Conservation (phyloP, 1,139 yeast species). For the Yarrowia galli region DNA sequence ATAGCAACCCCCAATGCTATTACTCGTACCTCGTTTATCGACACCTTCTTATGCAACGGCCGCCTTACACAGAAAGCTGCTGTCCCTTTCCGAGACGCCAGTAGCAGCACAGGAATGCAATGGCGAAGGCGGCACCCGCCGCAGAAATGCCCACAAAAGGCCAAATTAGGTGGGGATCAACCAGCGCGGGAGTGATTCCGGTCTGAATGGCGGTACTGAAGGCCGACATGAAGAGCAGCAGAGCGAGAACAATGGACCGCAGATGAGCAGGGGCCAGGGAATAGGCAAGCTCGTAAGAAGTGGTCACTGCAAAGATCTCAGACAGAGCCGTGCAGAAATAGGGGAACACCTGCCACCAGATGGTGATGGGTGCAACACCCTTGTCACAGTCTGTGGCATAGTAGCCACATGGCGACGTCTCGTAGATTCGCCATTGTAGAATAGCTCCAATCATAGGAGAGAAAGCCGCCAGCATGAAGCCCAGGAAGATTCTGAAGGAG, state of each 20-base stretch:
- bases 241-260: conserved; percentile 73
- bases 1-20: conserved; percentile 1
- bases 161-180: conserved; percentile 63
- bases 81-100: conserved; percentile 33
- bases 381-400: conserved; percentile 57
- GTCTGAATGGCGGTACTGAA: conserved; percentile 65
- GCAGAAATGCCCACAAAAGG: conserved; percentile 51
- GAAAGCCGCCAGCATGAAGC: conserved; percentile 67
- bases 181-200: conserved; percentile 62
- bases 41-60: background rate
- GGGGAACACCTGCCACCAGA: conserved; percentile 62
- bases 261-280: conserved; percentile 70
- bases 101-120: conserved; percentile 26
- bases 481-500: conserved; percentile 66
- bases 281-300: conserved; percentile 75
- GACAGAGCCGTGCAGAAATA: conserved; percentile 67
- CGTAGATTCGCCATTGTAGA: conserved; percentile 67
- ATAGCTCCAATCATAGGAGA: conserved; percentile 75
- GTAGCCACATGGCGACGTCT: conserved; percentile 62
- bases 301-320: conserved; percentile 72
- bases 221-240: conserved; percentile 67
- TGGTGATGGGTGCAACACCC: conserved; percentile 53
- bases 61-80: conserved; percentile 4
- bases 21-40: background rate
- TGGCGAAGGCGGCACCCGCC: conserved; percentile 58